A percentile compares a stretch with the other conserved stretches of the same genome.
Evolutionary conservation across 2,329 filamentous ascomycete species (phyloP).

Genomic region (Sporothrix protearum): DNA sequence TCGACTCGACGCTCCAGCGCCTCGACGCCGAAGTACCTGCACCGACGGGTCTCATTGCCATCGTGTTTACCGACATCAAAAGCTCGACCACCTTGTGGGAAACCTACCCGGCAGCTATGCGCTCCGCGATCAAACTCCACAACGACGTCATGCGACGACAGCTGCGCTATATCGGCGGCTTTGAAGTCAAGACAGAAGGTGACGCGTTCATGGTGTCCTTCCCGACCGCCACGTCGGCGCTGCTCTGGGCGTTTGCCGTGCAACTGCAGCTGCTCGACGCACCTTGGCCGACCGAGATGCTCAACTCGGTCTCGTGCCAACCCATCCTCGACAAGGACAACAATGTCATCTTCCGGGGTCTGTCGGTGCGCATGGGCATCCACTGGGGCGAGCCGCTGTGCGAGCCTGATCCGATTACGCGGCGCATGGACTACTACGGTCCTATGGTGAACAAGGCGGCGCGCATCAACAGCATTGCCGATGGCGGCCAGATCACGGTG

Average conservation of each 20-base stretch:
- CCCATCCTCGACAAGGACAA: constrained; percentile 79
- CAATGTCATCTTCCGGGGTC: constrained; percentile 84
- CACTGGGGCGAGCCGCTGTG: constrained; percentile 94
- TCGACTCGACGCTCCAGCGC: constrained; percentile 81
- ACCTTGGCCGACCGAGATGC: constrained; percentile 87
- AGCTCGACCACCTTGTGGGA: constrained; percentile 97
- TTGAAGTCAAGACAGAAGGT: constrained; percentile 99
- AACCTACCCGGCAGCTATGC: constrained; percentile 90
- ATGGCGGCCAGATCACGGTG: constrained; percentile 94
- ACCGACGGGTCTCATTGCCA: constrained; percentile 82
- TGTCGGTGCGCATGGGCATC: constrained; percentile 96
- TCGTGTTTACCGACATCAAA: constrained; percentile 99
- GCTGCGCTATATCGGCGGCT: constrained; percentile 87
- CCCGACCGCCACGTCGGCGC: constrained; percentile 86
- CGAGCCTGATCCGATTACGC: constrained; percentile 91
- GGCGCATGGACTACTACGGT: constrained; percentile 98
- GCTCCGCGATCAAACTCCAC: constrained; percentile 93
- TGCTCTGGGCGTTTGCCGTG: constrained; percentile 95
- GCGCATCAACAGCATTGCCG: constrained; percentile 88
- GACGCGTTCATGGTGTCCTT: constrained; percentile 99
- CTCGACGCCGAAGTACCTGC: constrained; percentile 88
- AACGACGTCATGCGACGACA: constrained; percentile 96
- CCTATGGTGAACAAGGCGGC: constrained; percentile 98
- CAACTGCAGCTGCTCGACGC: constrained; percentile 85
- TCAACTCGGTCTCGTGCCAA: constrained; percentile 81